A percentile compares a stretch with the other conserved stretches of the same genome.
Conservation (phyloP, 2,329 filamentous ascomycete genomes). For the Aspergillus aculeatus region DNA sequence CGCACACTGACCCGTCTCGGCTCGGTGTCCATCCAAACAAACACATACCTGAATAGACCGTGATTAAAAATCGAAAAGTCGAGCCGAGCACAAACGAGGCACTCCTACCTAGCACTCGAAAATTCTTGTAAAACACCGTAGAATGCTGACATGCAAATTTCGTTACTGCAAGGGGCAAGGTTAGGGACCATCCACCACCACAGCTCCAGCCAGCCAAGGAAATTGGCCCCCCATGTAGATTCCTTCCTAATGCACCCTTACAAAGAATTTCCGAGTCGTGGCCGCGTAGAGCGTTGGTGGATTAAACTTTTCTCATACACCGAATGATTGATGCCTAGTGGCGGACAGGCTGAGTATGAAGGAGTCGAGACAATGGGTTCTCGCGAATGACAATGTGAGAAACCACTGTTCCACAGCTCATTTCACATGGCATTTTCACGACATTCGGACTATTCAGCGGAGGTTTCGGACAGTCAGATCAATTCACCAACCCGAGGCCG, state of each 20-base stretch:
- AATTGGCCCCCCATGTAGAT: not conserved
- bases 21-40: conserved; percentile 3
- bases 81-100: not conserved
- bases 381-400: not conserved
- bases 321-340: not conserved
- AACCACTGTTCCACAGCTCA: not conserved
- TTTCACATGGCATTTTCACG: not conserved
- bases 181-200: not conserved
- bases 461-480: not conserved
- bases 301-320: too few relatives aligned
- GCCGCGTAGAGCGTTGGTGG: not conserved
- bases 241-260: not conserved
- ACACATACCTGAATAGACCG: not conserved
- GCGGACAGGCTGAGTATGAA: conserved; percentile 1
- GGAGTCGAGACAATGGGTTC: not conserved
- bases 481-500: not conserved
- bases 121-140: conserved; percentile 2
- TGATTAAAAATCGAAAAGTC: not conserved
- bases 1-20: not conserved
- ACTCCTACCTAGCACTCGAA: not conserved
- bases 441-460: too few relatives aligned
- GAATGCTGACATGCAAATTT: conserved; percentile 2
- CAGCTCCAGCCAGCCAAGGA: not conserved
- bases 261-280: not conserved
- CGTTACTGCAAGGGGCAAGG: conserved; percentile 5